These are phyloP conservation scores for Paramecium biaurelia DNA, from an alignment of 73 alveolate species.

Conservation along the genomic window DNA sequence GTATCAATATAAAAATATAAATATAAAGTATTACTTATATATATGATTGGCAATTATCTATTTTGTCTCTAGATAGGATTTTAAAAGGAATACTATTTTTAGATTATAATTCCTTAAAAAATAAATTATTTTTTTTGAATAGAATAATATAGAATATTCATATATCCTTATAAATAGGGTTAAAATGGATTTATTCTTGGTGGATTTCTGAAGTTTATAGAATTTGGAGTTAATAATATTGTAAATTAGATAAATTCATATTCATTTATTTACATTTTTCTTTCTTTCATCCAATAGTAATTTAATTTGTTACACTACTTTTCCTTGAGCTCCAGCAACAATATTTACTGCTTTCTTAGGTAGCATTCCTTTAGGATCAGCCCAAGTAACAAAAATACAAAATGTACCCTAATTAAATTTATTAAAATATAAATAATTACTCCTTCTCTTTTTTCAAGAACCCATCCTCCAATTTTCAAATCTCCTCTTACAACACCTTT, in stretches of 20 bases:
- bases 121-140: neutral
- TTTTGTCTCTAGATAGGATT: neutral
- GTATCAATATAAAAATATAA: neutral
- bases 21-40: neutral
- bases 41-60: neutral
- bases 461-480: constrained; percentile 27
- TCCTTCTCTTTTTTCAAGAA: constrained; percentile 33
- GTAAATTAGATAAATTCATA: neutral
- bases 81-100: neutral
- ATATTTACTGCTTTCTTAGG: neutral
- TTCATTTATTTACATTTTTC: neutral
- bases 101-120: neutral
- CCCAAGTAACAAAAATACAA: constrained; percentile 43
- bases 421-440: neutral
- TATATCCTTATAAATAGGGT: neutral
- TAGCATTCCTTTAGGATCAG: constrained; percentile 18
- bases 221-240: neutral
- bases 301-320: neutral
- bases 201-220: neutral
- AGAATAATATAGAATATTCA: neutral
- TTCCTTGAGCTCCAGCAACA: constrained; percentile 4
- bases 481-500: constrained; percentile 25
- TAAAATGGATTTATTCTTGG: neutral
- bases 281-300: neutral
- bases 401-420: neutral